phyloP scores from a whole-genome alignment of 805 yeast genomes.

The Isabelozyma heimii region DNA sequence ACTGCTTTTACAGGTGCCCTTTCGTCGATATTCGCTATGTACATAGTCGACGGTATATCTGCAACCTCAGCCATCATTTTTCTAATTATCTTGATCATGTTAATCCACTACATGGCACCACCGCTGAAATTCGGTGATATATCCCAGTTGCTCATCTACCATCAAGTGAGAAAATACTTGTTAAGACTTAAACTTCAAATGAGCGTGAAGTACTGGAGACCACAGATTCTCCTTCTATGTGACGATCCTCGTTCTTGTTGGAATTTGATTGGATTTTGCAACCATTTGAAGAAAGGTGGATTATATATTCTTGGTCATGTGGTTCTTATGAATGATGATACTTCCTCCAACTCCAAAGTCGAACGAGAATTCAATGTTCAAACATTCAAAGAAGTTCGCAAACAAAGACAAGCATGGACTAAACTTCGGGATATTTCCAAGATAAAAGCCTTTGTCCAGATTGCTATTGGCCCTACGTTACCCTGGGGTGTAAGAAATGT shows the following conservation, averaged over 20 bases:
- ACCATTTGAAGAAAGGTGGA: slow-evolving; percentile 94
- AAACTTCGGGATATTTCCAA: slow-evolving; percentile 73
- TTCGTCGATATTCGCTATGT: slow-evolving; percentile 79
- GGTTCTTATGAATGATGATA: slow-evolving; percentile 52
- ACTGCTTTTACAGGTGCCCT: slow-evolving; percentile 80
- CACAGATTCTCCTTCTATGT: slow-evolving; percentile 83
- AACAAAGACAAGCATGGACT: slow-evolving; percentile 79
- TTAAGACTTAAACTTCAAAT: slow-evolving; percentile 76
- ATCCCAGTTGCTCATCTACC: slow-evolving; percentile 90
- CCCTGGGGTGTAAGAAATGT: slow-evolving; percentile 97
- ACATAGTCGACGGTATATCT: slow-evolving; percentile 87
- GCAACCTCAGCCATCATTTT: slow-evolving; percentile 74
- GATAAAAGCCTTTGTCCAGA: slow-evolving; percentile 92
- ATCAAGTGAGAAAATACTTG: slow-evolving; percentile 91
- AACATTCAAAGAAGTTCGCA: slow-evolving; percentile 64
- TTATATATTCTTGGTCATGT: slow-evolving; percentile 91
- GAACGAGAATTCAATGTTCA: slow-evolving; percentile 32
- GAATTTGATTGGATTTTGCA: slow-evolving; percentile 90
- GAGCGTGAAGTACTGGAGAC: slow-evolving; percentile 98
- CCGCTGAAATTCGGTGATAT: slow-evolving; percentile 99
- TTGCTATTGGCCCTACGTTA: slow-evolving; percentile 80
- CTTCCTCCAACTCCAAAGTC: slow-evolving; percentile 41
- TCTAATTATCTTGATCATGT: slow-evolving; percentile 61
- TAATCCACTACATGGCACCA: slow-evolving; percentile 88
- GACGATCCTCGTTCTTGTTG: slow-evolving; percentile 92